Evolutionary conservation across 2,329 filamentous ascomycete species (phyloP).

Genomic region (Acrocalymma vagum): DNA sequence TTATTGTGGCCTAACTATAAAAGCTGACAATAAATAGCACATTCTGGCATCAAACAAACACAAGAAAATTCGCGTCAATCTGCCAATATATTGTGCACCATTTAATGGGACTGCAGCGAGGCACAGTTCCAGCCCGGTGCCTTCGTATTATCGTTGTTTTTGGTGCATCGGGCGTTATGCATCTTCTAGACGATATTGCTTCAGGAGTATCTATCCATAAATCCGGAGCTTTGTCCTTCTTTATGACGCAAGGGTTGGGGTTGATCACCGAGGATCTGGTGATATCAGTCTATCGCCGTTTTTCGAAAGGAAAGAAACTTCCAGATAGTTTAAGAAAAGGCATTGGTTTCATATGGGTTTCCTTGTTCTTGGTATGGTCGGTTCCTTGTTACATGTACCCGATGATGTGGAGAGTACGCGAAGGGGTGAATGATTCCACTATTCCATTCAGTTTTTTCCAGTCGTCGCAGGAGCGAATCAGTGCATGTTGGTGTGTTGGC

Average conservation of each 20-base stretch:
- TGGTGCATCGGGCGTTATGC: constrained; percentile 13
- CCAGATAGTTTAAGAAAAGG: no score
- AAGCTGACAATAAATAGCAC: constrained; percentile 1
- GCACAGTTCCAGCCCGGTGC: constrained; percentile 9
- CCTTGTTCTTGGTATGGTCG: constrained; percentile 9
- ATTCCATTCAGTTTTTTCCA: constrained; percentile 11
- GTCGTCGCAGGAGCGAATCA: neutral
- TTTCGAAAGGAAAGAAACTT: no score
- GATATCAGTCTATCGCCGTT: no score
- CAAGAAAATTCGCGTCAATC: constrained; percentile 14
- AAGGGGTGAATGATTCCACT: constrained; percentile 14
- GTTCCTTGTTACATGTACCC: constrained; percentile 15
- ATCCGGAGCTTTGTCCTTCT: constrained; percentile 17
- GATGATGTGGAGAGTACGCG: constrained; percentile 13
- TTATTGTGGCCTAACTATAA: neutral
- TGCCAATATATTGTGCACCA: constrained; percentile 10
- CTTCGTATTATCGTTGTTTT: constrained; percentile 12
- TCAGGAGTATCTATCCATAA: constrained; percentile 7
- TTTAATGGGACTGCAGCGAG: constrained; percentile 4
- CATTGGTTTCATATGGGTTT: constrained; percentile 11
- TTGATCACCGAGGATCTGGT: constrained; percentile 5
- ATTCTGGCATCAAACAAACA: constrained; percentile 20
- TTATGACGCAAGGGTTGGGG: constrained; percentile 6
- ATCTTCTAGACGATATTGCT: constrained; percentile 12
- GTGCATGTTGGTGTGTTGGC: no score